Evolutionary conservation across 805 yeast genomes (phyloP), one percentile per base, ranked within the genome.

Genomic region (Clavispora vitiphila): DNA sequence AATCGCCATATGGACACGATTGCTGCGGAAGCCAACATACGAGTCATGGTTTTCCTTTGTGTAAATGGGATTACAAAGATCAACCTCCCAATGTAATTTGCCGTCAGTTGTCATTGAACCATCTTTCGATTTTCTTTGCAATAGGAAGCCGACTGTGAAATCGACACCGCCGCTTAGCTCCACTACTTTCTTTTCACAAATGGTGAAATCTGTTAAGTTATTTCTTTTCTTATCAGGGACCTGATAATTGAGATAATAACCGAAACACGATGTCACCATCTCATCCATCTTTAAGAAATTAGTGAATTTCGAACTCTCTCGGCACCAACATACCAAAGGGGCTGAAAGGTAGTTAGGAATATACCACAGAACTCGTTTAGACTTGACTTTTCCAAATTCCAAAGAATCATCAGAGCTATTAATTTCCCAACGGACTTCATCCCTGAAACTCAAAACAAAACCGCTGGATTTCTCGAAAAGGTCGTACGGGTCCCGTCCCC

Each of bases 401-500:
- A 72, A 71, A 7, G 95, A 83, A 51, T 86, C 78, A 44, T 81
- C 85, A 27, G 78, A 65, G 24, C 78, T 75, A 60, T 90, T 88
- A 26, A 87, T 65, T 3, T 67, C 60, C 60, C 88, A 74, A 0
- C 56, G 53, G 2, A 87, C 84, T 41, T 80, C 61, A 20, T 83
- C 76, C 35, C 74, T 71, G 72, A 95, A 89, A 3, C 81, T 75
- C 36, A 91, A 65, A 1, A 86, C 70, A 54, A 87, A 89, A 0
- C 98, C 98, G 1, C 95, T 75, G 20, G 84, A 71, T 1, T 68
- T 65, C 4, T 80, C 83, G 26, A 83, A 73, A 34, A 91, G 59
- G 34, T 75, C 68, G 56, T 89, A 89, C 0, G 98, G 98, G 53
- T 83, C 82, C 40, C 80, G 71, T 0, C 91, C 78, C 1, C 95